These are phyloP conservation scores for Sarocladiaceae sp. DNA, from an alignment of 2,329 filamentous ascomycete genomes.

Conservation along the genomic window DNA sequence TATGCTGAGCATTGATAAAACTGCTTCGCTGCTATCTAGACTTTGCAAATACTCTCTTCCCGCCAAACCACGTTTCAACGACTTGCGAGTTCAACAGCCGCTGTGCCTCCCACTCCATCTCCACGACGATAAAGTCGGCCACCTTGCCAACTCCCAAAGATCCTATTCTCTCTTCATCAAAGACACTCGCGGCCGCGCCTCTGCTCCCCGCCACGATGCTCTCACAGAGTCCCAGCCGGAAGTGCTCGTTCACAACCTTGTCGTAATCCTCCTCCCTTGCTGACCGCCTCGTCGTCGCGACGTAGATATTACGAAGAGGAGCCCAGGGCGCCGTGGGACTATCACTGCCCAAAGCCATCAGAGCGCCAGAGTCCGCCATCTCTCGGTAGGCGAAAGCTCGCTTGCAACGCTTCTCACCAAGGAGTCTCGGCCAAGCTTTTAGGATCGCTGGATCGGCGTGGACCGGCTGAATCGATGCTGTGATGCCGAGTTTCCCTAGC, in stretches of 20 bases:
- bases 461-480: constrained; percentile 50
- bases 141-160: not conserved
- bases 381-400: constrained; percentile 58
- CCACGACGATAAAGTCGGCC: not conserved
- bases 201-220: constrained; percentile 44
- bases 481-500: constrained; percentile 51
- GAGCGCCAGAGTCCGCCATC: constrained; percentile 46
- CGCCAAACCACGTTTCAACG: not conserved
- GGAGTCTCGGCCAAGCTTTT: constrained; percentile 49
- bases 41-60: not conserved
- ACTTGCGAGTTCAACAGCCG: not conserved
- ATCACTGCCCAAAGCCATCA: constrained; percentile 49
- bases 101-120: not conserved
- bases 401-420: constrained; percentile 44
- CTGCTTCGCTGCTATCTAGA: too few species aligned
- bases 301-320: constrained; percentile 47
- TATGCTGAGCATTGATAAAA: too few species aligned
- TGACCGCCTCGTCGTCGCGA: constrained; percentile 47
- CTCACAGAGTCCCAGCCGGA: constrained; percentile 43
- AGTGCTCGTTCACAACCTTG: constrained; percentile 42
- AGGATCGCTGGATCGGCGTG: constrained; percentile 54
- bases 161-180: constrained; percentile 16
- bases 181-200: constrained; percentile 48
- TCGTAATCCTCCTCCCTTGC: constrained; percentile 38
- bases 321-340: constrained; percentile 50